Percentiles rank a stretch among this genome's conserved stretches.
Evolutionary conservation across 208 protist species (phyloP).

Genomic region (Crithidia brevicula): DNA sequence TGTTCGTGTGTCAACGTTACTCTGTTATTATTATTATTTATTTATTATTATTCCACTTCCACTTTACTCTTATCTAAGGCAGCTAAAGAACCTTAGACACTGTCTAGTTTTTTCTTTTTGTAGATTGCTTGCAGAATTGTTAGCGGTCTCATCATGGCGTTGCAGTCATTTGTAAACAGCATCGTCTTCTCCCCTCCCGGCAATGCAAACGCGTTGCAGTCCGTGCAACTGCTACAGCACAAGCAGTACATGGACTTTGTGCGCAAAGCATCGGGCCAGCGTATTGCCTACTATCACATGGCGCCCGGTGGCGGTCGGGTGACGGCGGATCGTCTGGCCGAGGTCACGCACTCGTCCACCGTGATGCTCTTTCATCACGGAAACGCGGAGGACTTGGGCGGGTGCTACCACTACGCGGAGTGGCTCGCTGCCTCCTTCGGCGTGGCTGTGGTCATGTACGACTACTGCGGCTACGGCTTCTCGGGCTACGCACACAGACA

Average conservation of each 20-base stretch:
- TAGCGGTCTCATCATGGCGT: not conserved
- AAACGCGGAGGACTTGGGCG: constrained; percentile 74
- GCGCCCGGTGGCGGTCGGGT: constrained; percentile 1
- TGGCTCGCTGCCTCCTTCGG: constrained; percentile 33
- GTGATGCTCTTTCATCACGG: constrained; percentile 80
- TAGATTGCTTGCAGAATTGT: constrained; percentile 1
- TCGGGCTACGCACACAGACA: constrained; percentile 29
- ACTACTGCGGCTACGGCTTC: constrained; percentile 85
- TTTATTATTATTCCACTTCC: no score
- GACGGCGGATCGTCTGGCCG: not conserved
- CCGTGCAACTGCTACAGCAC: constrained; percentile 36
- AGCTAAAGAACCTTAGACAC: no score
- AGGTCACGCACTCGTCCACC: constrained; percentile 12
- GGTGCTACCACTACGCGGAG: constrained; percentile 34
- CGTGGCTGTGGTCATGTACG: constrained; percentile 60
- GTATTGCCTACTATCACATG: constrained; percentile 39
- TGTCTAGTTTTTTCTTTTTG: constrained; percentile 6
- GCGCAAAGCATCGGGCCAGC: constrained; percentile 26
- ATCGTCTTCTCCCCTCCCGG: constrained; percentile 68
- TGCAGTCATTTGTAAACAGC: constrained; percentile 41
- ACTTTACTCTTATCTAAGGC: no score
- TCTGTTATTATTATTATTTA: no score
- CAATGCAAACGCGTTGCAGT: constrained; percentile 32
- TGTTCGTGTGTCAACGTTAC: no score
- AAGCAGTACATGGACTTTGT: constrained; percentile 46